Base-by-base conservation (phyloP, 31 red algal species). In the Pterothamnion heteromorphum region DNA sequence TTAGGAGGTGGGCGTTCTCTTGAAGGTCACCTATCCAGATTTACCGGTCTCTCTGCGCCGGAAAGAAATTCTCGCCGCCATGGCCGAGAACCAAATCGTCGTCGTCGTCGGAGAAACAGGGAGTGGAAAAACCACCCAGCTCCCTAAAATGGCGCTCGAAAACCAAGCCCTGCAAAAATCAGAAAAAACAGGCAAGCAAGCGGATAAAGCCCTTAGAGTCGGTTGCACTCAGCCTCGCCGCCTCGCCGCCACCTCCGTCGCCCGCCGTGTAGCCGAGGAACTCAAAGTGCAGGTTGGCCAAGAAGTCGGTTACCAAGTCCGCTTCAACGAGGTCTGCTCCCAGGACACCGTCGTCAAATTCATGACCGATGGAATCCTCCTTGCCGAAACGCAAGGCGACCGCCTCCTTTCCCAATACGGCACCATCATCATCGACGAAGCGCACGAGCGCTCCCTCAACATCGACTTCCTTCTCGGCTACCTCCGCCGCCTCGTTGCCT, bases 341-440 rank as follows among this genome's bases (percentile, higher is more conserved):
- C 84, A 93, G 18, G 93, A 99, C 51, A 99, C 97, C 4, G 80
- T 92, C 44, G 93, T 98, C 71, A 98, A 99, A 89, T 99, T 97
- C 74, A 97, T 99, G 94, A 99, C 97, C 3, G 97, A 99, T 92
- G 97, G 97, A 78, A 99, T 99, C 96, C 87, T 99, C 23, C 85
- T 99, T 36, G 94, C 96, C 27, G 97, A 99, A 82, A 95, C 95
- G 0, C 71, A 96, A 24, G 90, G 88, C 14, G 96, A 97, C 74
- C 87, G 93, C 9, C 84, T 94, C 71, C 90, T 99, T 1, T 85
- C 89, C 30, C 91, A 94, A 57, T 99, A 99, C 92, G 94, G 93
- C 32, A 93, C 94, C 1, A 97, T 99, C 44, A 95, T 99, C 91
- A 43, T 99, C 1, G 97, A 99, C 91, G 97, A 99, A 57, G 97